Conservation (phyloP, 2,329 filamentous ascomycete genomes). For the Zasmidium angulare region DNA sequence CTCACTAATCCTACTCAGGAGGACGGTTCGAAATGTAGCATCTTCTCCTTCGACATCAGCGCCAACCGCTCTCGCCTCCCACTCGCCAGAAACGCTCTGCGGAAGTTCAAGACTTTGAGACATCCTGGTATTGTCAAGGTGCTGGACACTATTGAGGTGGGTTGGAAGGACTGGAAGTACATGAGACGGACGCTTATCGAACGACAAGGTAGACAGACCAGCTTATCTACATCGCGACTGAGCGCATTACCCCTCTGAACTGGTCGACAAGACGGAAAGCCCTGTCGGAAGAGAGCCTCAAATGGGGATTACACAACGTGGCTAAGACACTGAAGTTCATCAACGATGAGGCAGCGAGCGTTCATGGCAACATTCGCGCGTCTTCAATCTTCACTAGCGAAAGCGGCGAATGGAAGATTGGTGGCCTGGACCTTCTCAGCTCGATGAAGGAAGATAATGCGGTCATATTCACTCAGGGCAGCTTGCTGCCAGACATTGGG, state of each 20-base stretch:
- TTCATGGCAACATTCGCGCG: slow-evolving; percentile 83
- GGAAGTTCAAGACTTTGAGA: slow-evolving; percentile 87
- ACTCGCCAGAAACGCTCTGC: slow-evolving; percentile 87
- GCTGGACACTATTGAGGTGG: slow-evolving; percentile 87
- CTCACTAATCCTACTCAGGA: slow-evolving; percentile 59
- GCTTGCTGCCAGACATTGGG: slow-evolving; percentile 78
- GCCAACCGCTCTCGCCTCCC: slow-evolving; percentile 78
- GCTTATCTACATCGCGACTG: slow-evolving; percentile 94
- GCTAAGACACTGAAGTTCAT: slow-evolving; percentile 94
- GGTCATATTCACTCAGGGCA: slow-evolving; percentile 87
- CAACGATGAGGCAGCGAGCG: slow-evolving; percentile 86
- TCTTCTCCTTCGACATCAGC: slow-evolving; percentile 90
- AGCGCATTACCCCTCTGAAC: slow-evolving; percentile 78
- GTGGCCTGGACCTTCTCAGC: slow-evolving; percentile 89
- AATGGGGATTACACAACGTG: slow-evolving; percentile 89
- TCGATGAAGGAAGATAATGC: slow-evolving; percentile 96
- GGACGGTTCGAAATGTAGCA: slow-evolving; percentile 89
- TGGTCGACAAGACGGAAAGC: slow-evolving; percentile 91
- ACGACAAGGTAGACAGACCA: slow-evolving; percentile 70
- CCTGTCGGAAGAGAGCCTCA: slow-evolving; percentile 85
- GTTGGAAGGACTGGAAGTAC: slow-evolving; percentile 9
- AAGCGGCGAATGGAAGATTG: slow-evolving; percentile 96
- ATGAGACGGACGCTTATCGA: slow-evolving; percentile 29
- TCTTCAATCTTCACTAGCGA: slow-evolving; percentile 91
- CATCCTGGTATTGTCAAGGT: slow-evolving; percentile 95